Evolutionary conservation across 2,329 filamentous ascomycete genomes (phyloP).

Genomic region (Bimuria novae-zelandiae): DNA sequence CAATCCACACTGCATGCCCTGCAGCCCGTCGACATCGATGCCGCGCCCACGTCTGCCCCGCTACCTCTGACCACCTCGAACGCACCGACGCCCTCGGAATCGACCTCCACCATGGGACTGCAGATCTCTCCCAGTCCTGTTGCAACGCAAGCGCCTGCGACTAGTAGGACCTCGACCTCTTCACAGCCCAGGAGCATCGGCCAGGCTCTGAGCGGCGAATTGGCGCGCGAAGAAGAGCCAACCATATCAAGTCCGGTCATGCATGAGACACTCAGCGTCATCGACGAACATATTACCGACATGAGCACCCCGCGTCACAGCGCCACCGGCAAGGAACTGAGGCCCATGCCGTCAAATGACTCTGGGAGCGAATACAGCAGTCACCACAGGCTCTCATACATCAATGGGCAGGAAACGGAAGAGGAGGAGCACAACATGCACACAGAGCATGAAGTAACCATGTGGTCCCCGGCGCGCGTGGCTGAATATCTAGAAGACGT

Average conservation of each 20-base stretch:
- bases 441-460: slow-evolving; percentile 72
- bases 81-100: slow-evolving; percentile 23
- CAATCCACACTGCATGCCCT: slow-evolving; percentile 15
- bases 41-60: slow-evolving; percentile 22
- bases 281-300: slow-evolving; percentile 95
- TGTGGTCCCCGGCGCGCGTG: slow-evolving; percentile 81
- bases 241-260: slow-evolving; percentile 74
- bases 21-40: slow-evolving; percentile 17
- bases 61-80: slow-evolving; percentile 23
- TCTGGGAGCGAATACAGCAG: slow-evolving; percentile 91
- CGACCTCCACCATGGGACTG: slow-evolving; percentile 26
- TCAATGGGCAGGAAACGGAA: slow-evolving; percentile 92
- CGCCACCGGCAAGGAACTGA: slow-evolving; percentile 52
- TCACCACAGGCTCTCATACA: slow-evolving; percentile 82
- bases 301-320: slow-evolving; percentile 67
- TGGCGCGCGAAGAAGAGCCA: slow-evolving; percentile 45
- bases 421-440: slow-evolving; percentile 81
- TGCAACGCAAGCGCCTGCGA: slow-evolving; percentile 15
- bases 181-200: slow-evolving; percentile 38
- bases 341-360: slow-evolving; percentile 62
- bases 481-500: slow-evolving; percentile 85
- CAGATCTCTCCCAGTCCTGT: slow-evolving; percentile 26
- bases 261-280: slow-evolving; percentile 93
- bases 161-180: slow-evolving; percentile 29
- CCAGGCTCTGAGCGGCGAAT: slow-evolving; percentile 40